phyloP scores from a whole-genome alignment of 129 eudicot genomes.

The Sambucus nigra region DNA sequence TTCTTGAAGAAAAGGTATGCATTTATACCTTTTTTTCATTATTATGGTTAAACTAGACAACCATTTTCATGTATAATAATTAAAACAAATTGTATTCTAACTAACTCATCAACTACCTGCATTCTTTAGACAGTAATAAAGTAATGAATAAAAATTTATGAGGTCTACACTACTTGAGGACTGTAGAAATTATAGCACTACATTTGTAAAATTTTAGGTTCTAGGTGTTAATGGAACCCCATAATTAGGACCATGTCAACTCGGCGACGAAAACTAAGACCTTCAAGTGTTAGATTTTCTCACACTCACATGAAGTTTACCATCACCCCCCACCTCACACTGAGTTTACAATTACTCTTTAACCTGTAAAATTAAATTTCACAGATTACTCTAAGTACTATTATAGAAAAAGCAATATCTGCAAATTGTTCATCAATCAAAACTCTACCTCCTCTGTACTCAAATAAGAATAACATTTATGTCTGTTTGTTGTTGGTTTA shows the following conservation, averaged over 20 bases:
- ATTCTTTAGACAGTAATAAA: no score
- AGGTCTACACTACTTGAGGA: no score
- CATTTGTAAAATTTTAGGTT: slow-evolving; percentile 65
- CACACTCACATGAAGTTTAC: slow-evolving; percentile 72
- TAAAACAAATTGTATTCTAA: no score
- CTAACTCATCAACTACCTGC: no score
- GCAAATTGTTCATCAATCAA: slow-evolving; percentile 86
- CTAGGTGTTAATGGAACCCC: slow-evolving; percentile 50
- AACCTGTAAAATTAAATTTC: slow-evolving; percentile 61
- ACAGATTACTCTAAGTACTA: slow-evolving; percentile 62
- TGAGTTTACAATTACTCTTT: slow-evolving; percentile 77
- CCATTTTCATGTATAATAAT: no score
- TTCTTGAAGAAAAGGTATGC: no score
- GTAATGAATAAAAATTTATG: no score
- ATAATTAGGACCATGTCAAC: slow-evolving; percentile 42
- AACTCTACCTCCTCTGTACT: slow-evolving; percentile 70
- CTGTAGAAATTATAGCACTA: slow-evolving; percentile 68
- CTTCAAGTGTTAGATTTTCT: slow-evolving; percentile 70
- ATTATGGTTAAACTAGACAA: no score
- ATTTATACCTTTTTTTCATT: no score
- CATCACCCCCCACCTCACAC: slow-evolving; percentile 84
- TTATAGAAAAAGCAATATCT: slow-evolving; percentile 65
- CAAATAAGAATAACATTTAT: slow-evolving; percentile 73
- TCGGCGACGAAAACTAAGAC: slow-evolving; percentile 58
- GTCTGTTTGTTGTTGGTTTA: no score